phyloP scores from a whole-genome alignment of 441 rosid genomes.

The Pelargonium myrrhifolium region DNA sequence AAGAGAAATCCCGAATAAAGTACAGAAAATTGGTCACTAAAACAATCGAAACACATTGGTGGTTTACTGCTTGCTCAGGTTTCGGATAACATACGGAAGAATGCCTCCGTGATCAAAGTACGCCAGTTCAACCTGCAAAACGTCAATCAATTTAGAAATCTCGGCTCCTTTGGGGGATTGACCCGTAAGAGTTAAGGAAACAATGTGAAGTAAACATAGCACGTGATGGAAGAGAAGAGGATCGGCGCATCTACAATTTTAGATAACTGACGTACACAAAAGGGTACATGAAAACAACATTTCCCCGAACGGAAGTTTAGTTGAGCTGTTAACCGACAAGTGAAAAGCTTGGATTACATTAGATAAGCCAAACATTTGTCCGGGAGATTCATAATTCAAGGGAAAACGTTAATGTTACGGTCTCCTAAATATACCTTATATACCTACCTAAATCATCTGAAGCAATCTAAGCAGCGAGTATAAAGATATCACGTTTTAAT shows the following conservation, averaged over 20 bases:
- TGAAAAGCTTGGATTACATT: too few species aligned
- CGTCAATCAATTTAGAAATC: background rate
- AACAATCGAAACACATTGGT: background rate
- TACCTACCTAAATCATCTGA: too few species aligned
- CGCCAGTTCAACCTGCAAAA: constrained; percentile 68
- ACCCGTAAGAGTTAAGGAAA: background rate
- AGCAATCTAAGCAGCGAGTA: too few species aligned
- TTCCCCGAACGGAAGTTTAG: too few species aligned
- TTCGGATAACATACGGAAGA: constrained; percentile 79
- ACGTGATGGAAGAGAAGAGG: background rate
- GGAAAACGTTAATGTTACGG: too few species aligned
- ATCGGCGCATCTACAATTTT: too few species aligned
- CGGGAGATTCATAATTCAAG: too few species aligned
- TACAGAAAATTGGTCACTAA: background rate
- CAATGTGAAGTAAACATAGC: background rate
- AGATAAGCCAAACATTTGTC: too few species aligned
- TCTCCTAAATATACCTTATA: too few species aligned
- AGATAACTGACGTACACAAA: too few species aligned
- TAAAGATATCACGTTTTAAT: background rate
- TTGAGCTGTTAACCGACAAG: too few species aligned
- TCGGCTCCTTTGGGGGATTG: background rate
- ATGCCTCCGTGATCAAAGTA: constrained; percentile 88
- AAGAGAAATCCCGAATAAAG: constrained; percentile 1
- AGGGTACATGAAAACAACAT: too few species aligned
- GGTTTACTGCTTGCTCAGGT: constrained; percentile 21